phyloP scores from a whole-genome alignment of 805 yeast species.

The Starmerella kuoi region DNA sequence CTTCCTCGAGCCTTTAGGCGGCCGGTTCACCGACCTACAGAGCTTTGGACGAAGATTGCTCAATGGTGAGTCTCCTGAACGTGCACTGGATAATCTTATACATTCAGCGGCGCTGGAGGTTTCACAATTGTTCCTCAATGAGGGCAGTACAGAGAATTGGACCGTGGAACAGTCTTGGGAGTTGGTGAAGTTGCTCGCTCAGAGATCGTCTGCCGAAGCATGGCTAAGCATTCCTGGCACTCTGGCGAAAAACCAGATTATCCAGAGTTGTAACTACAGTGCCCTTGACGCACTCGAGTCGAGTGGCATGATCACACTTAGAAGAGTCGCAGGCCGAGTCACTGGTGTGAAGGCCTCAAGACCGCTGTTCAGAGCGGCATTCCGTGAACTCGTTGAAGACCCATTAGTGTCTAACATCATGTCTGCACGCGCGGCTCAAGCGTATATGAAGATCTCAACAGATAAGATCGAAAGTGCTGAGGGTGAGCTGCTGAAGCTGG shows the following conservation, averaged over 20 bases:
- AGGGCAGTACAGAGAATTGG: conserved; percentile 36
- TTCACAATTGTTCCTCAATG: conserved; percentile 55
- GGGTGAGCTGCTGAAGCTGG: conserved; percentile 52
- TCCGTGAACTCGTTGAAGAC: conserved; percentile 50
- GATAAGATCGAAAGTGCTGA: conserved; percentile 54
- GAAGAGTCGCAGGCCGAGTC: conserved; percentile 67
- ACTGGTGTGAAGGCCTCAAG: conserved; percentile 61
- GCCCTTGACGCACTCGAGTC: conserved; percentile 64
- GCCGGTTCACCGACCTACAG: conserved; percentile 88
- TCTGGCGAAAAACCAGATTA: conserved; percentile 25
- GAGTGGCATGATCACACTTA: conserved; percentile 58
- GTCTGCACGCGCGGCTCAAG: conserved; percentile 49
- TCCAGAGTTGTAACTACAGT: conserved; percentile 30
- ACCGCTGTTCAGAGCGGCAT: conserved; percentile 76
- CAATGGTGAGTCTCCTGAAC: conserved; percentile 72
- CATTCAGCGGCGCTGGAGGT: conserved; percentile 79
- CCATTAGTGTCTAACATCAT: conserved; percentile 42
- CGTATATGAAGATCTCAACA: conserved; percentile 47
- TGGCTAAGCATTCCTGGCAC: conserved; percentile 21
- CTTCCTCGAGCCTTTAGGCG: conserved; percentile 65
- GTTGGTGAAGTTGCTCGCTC: conserved; percentile 52
- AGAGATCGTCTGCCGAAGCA: conserved; percentile 1
- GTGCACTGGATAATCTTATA: conserved; percentile 69
- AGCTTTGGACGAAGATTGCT: conserved; percentile 76
- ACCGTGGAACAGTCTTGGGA: conserved; percentile 81